Base-by-base conservation (phyloP, 192 early-diverging fungal genomes). In the Coemansia sp. region DNA sequence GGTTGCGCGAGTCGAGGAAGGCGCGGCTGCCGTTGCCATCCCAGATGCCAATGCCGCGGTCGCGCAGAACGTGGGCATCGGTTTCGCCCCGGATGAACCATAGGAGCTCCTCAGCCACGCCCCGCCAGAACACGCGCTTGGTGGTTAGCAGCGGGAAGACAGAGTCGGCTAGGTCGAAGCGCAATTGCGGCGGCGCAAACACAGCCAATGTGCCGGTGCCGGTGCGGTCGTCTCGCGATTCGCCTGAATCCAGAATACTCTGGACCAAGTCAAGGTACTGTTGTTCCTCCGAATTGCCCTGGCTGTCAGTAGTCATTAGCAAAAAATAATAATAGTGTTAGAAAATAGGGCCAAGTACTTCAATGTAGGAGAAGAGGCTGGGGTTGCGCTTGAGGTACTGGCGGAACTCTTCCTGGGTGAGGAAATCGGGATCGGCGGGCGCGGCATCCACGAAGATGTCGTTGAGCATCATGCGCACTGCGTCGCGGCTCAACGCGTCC, bases 31-130 rank as follows among this genome's bases (percentile, higher is more conserved):
- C 94, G 81, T 99, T 99, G 14, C 91, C 90, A 39, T 93, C 93
- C 92, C 91, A 93, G 52, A 93, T 93, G 45, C 91, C 84, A 59
- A 93, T 73, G 52, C 83, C 85, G 85, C 87, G 93, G 35, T 87
- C 90, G 43, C 83, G 77, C 31, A 99, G 76, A n/a, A 92, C 76
- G 12, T 81, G 81, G 13, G 87, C 84, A 65, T 96, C 91, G 18
- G 96, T 98, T 34, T 92, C 89, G 8, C 91, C 97, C 35, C 89
- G 87, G 14, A 99, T 86, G 77, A 99, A 99, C 91, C 95, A 99
- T 39, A 97, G 84, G 1, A 99, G 83, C 66, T 99, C 97, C 70
- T 99, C 97, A 31, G 90, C 87, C 0, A 99, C 92, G 6, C 88
- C 89, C 36, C 96, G 88, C 62, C 91, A 89, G 64, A 94, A 93